phyloP scores from a whole-genome alignment of 73 alveolate genomes.

The Paramecium pentaurelia region DNA sequence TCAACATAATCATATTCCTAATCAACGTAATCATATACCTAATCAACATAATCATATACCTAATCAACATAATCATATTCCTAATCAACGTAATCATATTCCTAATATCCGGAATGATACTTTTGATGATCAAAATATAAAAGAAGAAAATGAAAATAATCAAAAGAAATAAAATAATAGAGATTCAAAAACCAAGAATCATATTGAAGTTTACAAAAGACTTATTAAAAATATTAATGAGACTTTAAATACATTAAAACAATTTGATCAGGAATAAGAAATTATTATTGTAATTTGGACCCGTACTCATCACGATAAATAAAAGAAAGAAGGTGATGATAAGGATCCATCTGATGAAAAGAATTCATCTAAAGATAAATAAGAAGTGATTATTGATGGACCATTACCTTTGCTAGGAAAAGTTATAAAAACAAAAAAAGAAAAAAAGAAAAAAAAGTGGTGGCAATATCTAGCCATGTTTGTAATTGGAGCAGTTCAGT shows the following conservation, averaged over 20 bases:
- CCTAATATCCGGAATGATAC: too few species aligned
- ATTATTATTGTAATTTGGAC: neutral
- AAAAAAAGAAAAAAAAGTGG: neutral
- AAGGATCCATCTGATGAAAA: neutral
- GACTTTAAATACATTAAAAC: neutral
- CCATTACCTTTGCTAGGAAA: neutral
- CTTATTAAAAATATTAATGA: neutral
- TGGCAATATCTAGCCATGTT: neutral
- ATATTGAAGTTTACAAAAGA: neutral
- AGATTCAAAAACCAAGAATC: neutral
- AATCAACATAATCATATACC: too few species aligned
- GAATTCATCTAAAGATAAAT: neutral
- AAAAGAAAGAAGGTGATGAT: neutral
- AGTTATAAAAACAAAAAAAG: neutral
- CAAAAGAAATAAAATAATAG: neutral
- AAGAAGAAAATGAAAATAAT: neutral
- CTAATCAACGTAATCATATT: too few species aligned
- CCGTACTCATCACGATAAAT: neutral
- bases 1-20: too few species aligned
- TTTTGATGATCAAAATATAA: too few species aligned
- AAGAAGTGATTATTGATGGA: neutral
- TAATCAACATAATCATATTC: too few species aligned
- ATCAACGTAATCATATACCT: too few species aligned
- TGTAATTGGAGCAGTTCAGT: neutral
- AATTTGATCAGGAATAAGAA: neutral